Percentiles rank a stretch among this genome's conserved stretches.
Conservation (phyloP, 2,329 filamentous ascomycete genomes). For the Scolecobasidium constrictum region DNA sequence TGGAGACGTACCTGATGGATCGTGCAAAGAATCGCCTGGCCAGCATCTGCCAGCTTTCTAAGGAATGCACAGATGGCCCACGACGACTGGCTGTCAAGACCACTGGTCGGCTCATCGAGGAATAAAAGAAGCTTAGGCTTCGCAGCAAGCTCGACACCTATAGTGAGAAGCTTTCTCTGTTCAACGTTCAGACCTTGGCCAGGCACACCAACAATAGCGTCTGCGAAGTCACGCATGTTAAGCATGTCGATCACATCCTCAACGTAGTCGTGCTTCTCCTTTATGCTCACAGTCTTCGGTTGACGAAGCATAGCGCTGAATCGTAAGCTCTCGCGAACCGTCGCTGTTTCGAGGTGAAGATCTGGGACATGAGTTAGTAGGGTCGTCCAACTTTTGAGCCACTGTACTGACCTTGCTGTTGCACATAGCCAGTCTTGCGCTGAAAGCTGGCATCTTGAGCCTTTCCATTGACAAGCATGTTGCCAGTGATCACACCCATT, state of each 20-base stretch:
- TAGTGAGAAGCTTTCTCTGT: slow-evolving; percentile 61
- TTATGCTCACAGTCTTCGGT: slow-evolving; percentile 2
- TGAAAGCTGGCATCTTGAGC: slow-evolving; percentile 53
- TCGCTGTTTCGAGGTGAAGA: slow-evolving; percentile 42
- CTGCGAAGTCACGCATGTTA: slow-evolving; percentile 55
- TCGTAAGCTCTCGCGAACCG: slow-evolving; percentile 9
- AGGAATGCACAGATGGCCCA: slow-evolving; percentile 54
- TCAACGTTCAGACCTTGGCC: slow-evolving; percentile 51
- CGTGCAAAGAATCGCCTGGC: slow-evolving; percentile 37
- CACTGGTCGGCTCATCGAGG: slow-evolving; percentile 48
- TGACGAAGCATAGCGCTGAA: slow-evolving; percentile 10
- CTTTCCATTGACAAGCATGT: slow-evolving; percentile 60
- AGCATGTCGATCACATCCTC: slow-evolving; percentile 55
- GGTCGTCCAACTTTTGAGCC: slow-evolving; percentile 48
- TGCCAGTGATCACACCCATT: slow-evolving; percentile 52
- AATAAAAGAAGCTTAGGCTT: slow-evolving; percentile 52
- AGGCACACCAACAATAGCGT: slow-evolving; percentile 44
- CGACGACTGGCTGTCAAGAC: slow-evolving; percentile 52
- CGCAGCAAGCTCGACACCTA: slow-evolving; percentile 62
- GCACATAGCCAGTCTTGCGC: slow-evolving; percentile 50
- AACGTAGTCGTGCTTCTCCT: slow-evolving; percentile 57
- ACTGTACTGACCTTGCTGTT: neutral
- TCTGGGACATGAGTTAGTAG: slow-evolving; percentile 40
- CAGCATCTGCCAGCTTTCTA: slow-evolving; percentile 44
- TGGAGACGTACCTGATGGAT: slow-evolving; percentile 38